phyloP scores from a whole-genome alignment of 495 filamentous ascomycete genomes.

The Daldinia concentrica region DNA sequence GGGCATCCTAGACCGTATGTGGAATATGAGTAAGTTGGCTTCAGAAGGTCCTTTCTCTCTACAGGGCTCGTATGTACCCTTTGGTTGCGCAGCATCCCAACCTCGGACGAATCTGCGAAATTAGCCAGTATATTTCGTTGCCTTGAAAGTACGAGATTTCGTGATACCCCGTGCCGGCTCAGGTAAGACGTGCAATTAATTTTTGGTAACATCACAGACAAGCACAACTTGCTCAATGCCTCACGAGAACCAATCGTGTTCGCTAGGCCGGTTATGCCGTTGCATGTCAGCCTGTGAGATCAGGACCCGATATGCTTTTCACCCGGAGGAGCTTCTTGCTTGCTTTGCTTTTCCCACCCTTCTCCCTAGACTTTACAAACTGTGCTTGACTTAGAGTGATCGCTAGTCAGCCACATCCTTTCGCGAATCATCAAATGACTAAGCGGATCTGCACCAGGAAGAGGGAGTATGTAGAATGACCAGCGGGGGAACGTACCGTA shows the following conservation, averaged over 20 bases:
- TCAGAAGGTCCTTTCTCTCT: neutral
- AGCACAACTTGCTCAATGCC: constrained; percentile 15
- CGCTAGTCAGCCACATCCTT: neutral
- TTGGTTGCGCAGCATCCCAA: constrained; percentile 33
- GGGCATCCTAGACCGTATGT: constrained; percentile 1
- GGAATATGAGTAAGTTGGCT: constrained; percentile 9
- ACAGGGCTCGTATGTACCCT: neutral
- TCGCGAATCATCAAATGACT: neutral
- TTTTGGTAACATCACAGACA: constrained; percentile 32
- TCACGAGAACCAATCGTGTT: constrained; percentile 20
- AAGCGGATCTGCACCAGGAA: constrained; percentile 14
- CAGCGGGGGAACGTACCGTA: constrained; percentile 13
- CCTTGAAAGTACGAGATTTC: constrained; percentile 33
- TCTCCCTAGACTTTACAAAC: neutral
- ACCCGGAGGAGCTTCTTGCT: constrained; percentile 23
- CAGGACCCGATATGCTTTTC: constrained; percentile 34
- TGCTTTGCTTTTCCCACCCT: constrained; percentile 10
- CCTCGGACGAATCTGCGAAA: constrained; percentile 32
- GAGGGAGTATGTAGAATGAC: constrained; percentile 5
- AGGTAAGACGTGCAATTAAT: constrained; percentile 38
- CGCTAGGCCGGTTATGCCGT: constrained; percentile 18
- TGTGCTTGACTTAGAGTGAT: constrained; percentile 5
- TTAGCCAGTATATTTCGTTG: constrained; percentile 8
- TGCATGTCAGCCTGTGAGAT: constrained; percentile 36
- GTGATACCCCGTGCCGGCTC: constrained; percentile 41